A percentile compares a stretch with the other conserved stretches of the same genome.
Evolutionary conservation across 768 basidiomycete species (phyloP).

Genomic region (Amanita thiersii): DNA sequence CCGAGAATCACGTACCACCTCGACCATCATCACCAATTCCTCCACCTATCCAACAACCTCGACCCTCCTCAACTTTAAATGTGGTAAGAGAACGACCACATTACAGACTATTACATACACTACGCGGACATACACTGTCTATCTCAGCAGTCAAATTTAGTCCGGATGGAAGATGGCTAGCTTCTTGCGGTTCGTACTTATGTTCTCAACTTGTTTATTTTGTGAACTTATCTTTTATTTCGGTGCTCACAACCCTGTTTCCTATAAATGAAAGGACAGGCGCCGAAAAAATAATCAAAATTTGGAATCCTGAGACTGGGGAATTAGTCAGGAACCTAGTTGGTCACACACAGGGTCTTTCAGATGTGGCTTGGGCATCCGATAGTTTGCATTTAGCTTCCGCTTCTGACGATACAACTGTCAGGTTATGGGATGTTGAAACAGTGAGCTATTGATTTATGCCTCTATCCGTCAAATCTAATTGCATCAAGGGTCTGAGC

Average conservation of each 20-base stretch:
- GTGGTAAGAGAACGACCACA: conserved; percentile 44
- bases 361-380: conserved; percentile 84
- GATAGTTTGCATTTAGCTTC: conserved; percentile 81
- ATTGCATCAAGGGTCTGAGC: conserved; percentile 47
- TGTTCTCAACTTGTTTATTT: no score
- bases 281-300: conserved; percentile 71
- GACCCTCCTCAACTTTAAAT: neutral
- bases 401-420: conserved; percentile 86
- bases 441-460: conserved; percentile 37
- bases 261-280: conserved; percentile 29
- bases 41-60: conserved; percentile 7
- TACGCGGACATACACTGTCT: conserved; percentile 72
- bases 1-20: conserved; percentile 39
- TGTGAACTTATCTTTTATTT: no score
- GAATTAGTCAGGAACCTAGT: conserved; percentile 66
- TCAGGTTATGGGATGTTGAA: conserved; percentile 86
- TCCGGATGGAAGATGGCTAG: conserved; percentile 76
- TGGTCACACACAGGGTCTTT: conserved; percentile 78
- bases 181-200: conserved; percentile 78
- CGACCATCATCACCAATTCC: conserved; percentile 25
- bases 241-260: neutral
- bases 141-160: conserved; percentile 91
- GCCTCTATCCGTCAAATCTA: conserved; percentile 3
- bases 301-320: conserved; percentile 78
- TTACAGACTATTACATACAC: conserved; percentile 58